Percentiles rank a stretch among this genome's conserved stretches.
Conservation (phyloP, 768 basidiomycete genomes). For the Boletus bicolor region DNA sequence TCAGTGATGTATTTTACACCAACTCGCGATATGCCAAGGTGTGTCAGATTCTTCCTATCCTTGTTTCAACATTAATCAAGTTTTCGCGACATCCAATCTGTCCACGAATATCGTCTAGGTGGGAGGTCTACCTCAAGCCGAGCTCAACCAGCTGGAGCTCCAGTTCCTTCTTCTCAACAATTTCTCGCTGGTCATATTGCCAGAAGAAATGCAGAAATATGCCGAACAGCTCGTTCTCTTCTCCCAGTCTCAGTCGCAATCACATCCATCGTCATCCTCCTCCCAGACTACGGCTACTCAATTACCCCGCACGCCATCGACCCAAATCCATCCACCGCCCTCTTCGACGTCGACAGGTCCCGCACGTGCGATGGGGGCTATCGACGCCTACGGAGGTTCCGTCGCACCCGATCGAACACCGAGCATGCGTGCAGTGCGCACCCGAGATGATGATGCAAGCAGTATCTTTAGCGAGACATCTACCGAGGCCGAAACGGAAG, state of each 20-base stretch:
- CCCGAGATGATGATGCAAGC: conserved; percentile 32
- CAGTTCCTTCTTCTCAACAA: conserved; percentile 97
- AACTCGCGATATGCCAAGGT: conserved; percentile 99
- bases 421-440: conserved; percentile 21
- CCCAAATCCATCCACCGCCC: conserved; percentile 17
- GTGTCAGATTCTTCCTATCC: conserved; percentile 22
- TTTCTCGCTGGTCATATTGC: conserved; percentile 83
- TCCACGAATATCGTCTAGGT: conserved; percentile 50
- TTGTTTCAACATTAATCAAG: background rate
- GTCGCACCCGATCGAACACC: conserved; percentile 34
- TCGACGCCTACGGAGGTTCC: conserved; percentile 49
- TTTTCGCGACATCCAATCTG: background rate
- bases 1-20: conserved; percentile 97
- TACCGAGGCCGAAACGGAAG: conserved; percentile 48
- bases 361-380: conserved; percentile 50
- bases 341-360: conserved; percentile 31
- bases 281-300: conserved; percentile 22
- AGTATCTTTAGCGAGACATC: conserved; percentile 39
- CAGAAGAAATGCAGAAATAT: conserved; percentile 92
- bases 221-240: conserved; percentile 85
- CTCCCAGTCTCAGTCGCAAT: conserved; percentile 46
- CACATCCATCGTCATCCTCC: conserved; percentile 25
- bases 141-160: conserved; percentile 94
- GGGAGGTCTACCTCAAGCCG: conserved; percentile 87
- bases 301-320: conserved; percentile 17